Base-by-base conservation (phyloP, 169 alveolate genomes). In the Amoebophrya sp. region DNA sequence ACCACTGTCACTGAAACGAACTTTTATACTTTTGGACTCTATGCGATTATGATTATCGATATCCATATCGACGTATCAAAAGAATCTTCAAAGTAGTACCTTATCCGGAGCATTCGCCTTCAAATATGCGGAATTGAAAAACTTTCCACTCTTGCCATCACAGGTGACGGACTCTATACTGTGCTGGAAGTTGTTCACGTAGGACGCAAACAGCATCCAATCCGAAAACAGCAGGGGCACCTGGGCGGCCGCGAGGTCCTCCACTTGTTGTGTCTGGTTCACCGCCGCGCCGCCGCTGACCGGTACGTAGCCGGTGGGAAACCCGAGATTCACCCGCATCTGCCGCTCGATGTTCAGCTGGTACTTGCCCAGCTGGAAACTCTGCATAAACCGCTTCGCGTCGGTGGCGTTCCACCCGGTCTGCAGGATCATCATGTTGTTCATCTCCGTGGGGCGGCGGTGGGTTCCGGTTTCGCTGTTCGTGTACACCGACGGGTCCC, bases 121-220 rank as follows among this genome's bases (percentile, higher is more conserved):
- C 35, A 66, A 2, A 25, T 12, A 25, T 25, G 35, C 83, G 10
- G 83, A 2, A 25, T 66, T 66, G 83, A 66, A 66, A n/a, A 66
- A 66, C 83, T 66, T 7, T 25, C 83, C 83, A 2, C 2, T 0
- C 18, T n/a, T 18, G 1, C 83, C 83, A 25, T 66, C 83, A 25
- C 83, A 66, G 83, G 32, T 1, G 83, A 66, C 32, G 35, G 83
- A 0, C 83, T 66, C 35, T 1, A 25, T 1, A 25, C 83, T 66
- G 35, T 66, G 32, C 83, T 66, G 83, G 83, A 66, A 66, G 35
- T 66, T 66, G 35, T 66, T 66, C 83, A 66, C 83, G 83, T 66
- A 66, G 38, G 83, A 12, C 7, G 83, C 83, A 25, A 66, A 66
- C 1, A 66, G 0, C 83, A 66, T 66, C 83, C 83, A 66, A 66